These are phyloP conservation scores for Penium margaritaceum DNA, from an alignment of 139 green algal genomes.

Conservation along the genomic window DNA sequence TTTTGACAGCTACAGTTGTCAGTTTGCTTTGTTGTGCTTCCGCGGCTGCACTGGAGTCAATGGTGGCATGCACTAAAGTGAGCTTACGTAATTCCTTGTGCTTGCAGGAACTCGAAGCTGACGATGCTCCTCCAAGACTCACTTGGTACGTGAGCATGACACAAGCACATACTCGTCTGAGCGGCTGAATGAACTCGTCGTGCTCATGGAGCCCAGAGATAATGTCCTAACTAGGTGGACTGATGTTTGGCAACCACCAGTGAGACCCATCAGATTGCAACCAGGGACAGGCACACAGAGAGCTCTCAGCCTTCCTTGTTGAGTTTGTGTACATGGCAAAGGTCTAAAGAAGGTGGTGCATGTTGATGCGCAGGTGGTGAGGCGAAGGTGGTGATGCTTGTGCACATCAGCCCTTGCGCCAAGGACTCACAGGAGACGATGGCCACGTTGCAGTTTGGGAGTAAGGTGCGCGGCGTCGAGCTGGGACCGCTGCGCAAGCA, in stretches of 20 bases:
- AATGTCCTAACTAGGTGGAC: background rate
- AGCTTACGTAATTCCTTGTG: background rate
- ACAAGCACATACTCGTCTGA: background rate
- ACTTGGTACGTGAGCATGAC: slow-evolving; percentile 24
- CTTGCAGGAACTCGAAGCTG: slow-evolving; percentile 79
- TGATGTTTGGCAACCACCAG: too few relatives aligned
- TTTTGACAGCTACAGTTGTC: too few relatives aligned
- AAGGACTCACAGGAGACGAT: slow-evolving; percentile 33
- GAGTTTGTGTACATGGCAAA: background rate
- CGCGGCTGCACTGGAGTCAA: background rate
- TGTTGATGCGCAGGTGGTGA: slow-evolving; percentile 34
- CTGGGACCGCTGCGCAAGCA: slow-evolving; percentile 60
- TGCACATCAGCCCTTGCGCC: slow-evolving; percentile 36
- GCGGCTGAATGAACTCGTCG: background rate
- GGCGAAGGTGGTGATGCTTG: slow-evolving; percentile 52
- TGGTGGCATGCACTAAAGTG: background rate
- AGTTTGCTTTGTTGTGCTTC: background rate
- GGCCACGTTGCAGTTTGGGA: slow-evolving; percentile 81
- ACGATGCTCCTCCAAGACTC: slow-evolving; percentile 66
- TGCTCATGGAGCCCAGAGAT: background rate
- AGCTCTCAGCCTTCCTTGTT: background rate
- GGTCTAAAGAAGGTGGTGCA: background rate
- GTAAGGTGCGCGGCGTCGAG: slow-evolving; percentile 73
- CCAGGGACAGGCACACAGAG: background rate
- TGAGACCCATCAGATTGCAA: background rate